phyloP scores from a whole-genome alignment of 1,139 yeast genomes.

The Taiozyma sp. region DNA sequence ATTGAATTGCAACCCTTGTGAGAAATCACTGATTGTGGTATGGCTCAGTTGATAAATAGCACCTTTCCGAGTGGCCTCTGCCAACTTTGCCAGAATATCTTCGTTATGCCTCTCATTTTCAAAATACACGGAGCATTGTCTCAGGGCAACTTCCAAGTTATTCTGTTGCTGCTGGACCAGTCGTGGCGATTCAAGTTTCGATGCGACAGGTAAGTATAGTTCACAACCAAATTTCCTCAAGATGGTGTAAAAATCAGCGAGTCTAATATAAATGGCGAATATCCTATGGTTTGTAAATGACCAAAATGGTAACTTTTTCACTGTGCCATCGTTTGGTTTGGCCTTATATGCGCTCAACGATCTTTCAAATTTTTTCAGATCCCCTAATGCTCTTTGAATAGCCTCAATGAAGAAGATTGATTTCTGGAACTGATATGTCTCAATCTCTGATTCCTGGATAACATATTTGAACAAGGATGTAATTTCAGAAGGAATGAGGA shows the following conservation, averaged over 20 bases:
- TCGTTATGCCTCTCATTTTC: slow-evolving; percentile 48
- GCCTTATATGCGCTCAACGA: slow-evolving; percentile 9
- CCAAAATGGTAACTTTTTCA: slow-evolving; percentile 31
- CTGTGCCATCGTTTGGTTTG: slow-evolving; percentile 20
- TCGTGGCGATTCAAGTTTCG: slow-evolving; percentile 39
- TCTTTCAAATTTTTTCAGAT: slow-evolving; percentile 8
- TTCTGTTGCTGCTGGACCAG: slow-evolving; percentile 30
- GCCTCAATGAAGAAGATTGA: slow-evolving; percentile 15
- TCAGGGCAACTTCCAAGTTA: slow-evolving; percentile 25
- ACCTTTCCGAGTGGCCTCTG: slow-evolving; percentile 45
- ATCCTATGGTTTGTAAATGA: slow-evolving; percentile 44
- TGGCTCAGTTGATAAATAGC: slow-evolving; percentile 34
- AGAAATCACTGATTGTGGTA: slow-evolving; percentile 37
- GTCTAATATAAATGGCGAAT: slow-evolving; percentile 39
- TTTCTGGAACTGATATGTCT: slow-evolving; percentile 7
- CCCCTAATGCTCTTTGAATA: slow-evolving; percentile 7
- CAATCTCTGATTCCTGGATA: slow-evolving; percentile 2
- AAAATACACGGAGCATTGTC: slow-evolving; percentile 39
- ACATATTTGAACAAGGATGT: slow-evolving; percentile 28
- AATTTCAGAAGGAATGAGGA: slow-evolving; percentile 32
- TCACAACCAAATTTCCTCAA: slow-evolving; percentile 42
- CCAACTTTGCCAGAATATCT: slow-evolving; percentile 44
- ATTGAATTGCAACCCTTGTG: slow-evolving; percentile 24
- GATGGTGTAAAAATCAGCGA: slow-evolving; percentile 43
- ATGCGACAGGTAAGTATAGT: slow-evolving; percentile 37